Base-by-base conservation (phyloP, 2,329 filamentous ascomycete genomes). In the Leptosphaerulina australis region DNA sequence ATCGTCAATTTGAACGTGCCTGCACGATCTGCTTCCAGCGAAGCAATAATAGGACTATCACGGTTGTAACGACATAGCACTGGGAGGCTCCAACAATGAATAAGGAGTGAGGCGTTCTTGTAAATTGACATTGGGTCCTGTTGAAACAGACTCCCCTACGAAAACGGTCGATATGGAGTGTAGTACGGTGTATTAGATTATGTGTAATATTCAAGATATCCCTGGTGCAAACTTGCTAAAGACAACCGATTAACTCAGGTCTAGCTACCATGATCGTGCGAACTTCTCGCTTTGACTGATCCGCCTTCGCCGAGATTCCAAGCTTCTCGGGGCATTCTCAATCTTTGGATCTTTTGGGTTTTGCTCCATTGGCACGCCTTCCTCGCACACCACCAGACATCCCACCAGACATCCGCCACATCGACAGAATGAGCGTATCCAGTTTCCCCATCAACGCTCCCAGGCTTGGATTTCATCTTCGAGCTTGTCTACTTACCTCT, bases 41-140 rank as follows among this genome's bases (percentile, higher is more conserved):
- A 38, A 38, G 38, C 38, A 44, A 22, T 17, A 30, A 47, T 14
- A 33, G 34, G 37, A 46, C 25, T 43, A 24, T 53, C 34, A 53
- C 50, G 50, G 46, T 36, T 53, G 44, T 48, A 48, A 53, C n/a
- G 50, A 53, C 31, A 43, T 43, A 12, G 38, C 43, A 47, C 43
- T 38, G 44, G 37, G 44, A 34, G 8, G 26, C 43, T 43, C 49
- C 36, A 33, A 17, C 11, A 26, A 47, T 12, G 43, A 29, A 33
- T 43, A 33, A 43, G 49, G 49, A 46, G 49, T 38, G 38, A 38
- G 50, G 50, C 43, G 50, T 53, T 53, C 31, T 47, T 53, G 31
- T 30, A 44, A 44, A 44, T 44, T 53, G 50, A 30, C 29, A 39
- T 25, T 24, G 17, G 33, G 31, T 18, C 21, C 9, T 30, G 22